Evolutionary conservation across 768 basidiomycete genomes (phyloP), one percentile per base, ranked within the genome.

Genomic region (Russula lepida): DNA sequence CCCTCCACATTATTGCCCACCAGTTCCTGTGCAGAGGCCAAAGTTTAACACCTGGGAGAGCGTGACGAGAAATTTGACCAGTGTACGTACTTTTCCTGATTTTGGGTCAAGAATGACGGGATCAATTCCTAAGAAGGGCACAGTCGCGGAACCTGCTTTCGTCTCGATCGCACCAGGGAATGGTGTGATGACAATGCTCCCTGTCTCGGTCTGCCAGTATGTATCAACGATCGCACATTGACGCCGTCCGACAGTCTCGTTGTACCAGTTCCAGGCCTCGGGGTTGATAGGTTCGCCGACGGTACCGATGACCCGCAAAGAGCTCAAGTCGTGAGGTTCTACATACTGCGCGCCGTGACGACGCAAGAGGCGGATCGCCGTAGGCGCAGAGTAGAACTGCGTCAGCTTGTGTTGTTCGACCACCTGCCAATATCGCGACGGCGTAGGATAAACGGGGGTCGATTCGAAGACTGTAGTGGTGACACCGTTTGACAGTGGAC

Each of bases 281-380:
- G 95, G 94, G 74, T 98, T 98, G 78, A 99, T 98, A 1, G 97
- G 97, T 76, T 99, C 97, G 58, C 95, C 97, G 48, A 98, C 97
- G 61, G 81, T 86, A 25, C 97, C 95, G 41, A 99, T 77, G 7
- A 97, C 88, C 60, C 97, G 85, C 60, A 99, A 74, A 17, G 81
- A 81, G 69, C 80, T 84, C 51, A 99, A 80, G 71, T 97, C 92
- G 74, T 92, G 80, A 11, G 81, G 77, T 70, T 90, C 80, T 58
- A 92, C 91, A 71, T 95, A 91, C 49, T 93, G 85, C 59, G 85
- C 81, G 51, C 95, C 95, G 39, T 95, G 83, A 39, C 87, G 78
- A 64, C 89, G 86, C 51, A 99, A 79, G 33, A 98, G 83, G 57
- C 95, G 86, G 68, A 99, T 97, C n/a, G 93, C 93, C 44, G 91